Conservation (phyloP, 441 rosid species). For the Euphorbia schlechtendalii region DNA sequence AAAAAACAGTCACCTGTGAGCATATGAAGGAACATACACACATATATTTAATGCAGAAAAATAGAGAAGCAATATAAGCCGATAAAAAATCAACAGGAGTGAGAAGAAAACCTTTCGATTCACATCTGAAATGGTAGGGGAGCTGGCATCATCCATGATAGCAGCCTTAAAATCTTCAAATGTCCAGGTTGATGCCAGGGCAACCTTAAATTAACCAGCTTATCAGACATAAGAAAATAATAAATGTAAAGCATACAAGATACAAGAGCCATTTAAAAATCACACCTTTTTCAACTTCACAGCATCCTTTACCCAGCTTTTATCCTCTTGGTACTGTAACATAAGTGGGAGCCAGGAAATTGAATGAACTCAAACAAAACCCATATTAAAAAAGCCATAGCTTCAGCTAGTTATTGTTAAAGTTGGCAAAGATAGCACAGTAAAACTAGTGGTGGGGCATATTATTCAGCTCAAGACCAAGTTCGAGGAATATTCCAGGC, state of each 20-base stretch:
- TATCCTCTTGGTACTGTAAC: conserved; percentile 83
- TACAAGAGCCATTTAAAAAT: not conserved
- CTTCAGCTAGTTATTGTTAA: not conserved
- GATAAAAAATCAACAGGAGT: not conserved
- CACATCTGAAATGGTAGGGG: conserved; percentile 56
- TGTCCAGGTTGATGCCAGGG: conserved; percentile 57
- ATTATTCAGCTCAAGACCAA: no score
- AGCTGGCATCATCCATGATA: conserved; percentile 43
- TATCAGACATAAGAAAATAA: conserved; percentile 13
- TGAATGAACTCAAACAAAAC: not conserved
- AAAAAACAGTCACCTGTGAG: not conserved
- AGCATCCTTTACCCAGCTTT: conserved; percentile 60
- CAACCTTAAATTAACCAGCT: conserved; percentile 36
- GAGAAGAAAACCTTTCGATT: conserved; percentile 54
- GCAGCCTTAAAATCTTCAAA: conserved; percentile 78
- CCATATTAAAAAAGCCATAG: not conserved
- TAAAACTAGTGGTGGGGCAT: not conserved
- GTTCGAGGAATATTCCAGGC: no score
- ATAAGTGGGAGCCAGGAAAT: conserved; percentile 10
- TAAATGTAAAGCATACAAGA: not conserved
- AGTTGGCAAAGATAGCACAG: not conserved
- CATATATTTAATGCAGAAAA: no score
- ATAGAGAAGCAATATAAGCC: not conserved
- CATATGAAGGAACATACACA: no score
- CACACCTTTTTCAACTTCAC: conserved; percentile 75